These are phyloP conservation scores for Camelina laxa DNA, from an alignment of 345 rosid genomes.

Conservation along the genomic window DNA sequence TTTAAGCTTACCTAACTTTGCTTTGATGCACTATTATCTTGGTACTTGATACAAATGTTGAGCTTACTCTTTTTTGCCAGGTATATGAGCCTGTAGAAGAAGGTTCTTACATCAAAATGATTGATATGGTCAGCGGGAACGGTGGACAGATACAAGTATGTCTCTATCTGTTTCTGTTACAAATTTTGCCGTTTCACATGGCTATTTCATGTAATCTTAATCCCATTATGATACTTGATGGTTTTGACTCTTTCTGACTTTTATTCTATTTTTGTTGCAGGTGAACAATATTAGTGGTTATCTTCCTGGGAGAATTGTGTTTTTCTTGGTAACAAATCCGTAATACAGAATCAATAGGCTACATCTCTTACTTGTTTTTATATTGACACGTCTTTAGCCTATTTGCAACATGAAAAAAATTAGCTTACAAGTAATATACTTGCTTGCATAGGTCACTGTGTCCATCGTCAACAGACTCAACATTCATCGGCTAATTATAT, in stretches of 20 bases:
- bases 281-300: slow-evolving; percentile 98
- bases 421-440: slow-evolving; percentile 26
- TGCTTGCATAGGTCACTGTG: slow-evolving; percentile 8
- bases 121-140: slow-evolving; percentile 97
- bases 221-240: slow-evolving; percentile 2
- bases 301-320: slow-evolving; percentile 98
- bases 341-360: neutral
- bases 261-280: slow-evolving; percentile 52
- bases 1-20: slow-evolving; percentile 20
- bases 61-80: slow-evolving; percentile 50
- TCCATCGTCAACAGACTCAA: slow-evolving; percentile 11
- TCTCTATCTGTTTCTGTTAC: neutral
- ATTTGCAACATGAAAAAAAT: neutral
- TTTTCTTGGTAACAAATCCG: slow-evolving; percentile 79
- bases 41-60: slow-evolving; percentile 24
- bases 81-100: slow-evolving; percentile 99
- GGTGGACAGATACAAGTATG: slow-evolving; percentile 95
- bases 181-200: neutral
- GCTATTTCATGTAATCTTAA: neutral
- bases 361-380: slow-evolving; percentile 24
- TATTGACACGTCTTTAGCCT: slow-evolving; percentile 10
- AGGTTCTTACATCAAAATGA: slow-evolving; percentile 99
- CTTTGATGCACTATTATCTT: slow-evolving; percentile 21
- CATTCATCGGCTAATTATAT: neutral
- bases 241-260: slow-evolving; percentile 26